Percentiles rank a stretch among this genome's conserved stretches.
Conservation (phyloP, 225 moss, liverwort and hornwort species). For the Ulota crispa region DNA sequence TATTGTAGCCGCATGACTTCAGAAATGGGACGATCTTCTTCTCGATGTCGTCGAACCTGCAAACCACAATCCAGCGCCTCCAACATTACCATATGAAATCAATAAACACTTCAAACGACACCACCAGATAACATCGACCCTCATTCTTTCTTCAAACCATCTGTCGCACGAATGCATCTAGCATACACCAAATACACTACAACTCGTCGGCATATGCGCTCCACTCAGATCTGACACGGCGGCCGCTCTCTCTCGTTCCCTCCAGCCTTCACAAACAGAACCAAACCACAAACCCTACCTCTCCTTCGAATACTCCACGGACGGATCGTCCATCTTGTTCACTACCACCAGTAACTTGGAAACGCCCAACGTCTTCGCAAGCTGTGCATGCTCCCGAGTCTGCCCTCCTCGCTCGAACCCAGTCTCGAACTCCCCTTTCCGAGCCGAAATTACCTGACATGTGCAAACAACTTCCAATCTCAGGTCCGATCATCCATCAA, state of each 20-base stretch:
- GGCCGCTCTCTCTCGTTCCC: too few species aligned
- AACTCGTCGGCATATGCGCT: too few species aligned
- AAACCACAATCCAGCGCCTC: conserved; percentile 3
- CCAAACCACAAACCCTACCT: conserved; percentile 31
- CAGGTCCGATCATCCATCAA: too few species aligned
- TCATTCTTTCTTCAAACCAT: too few species aligned
- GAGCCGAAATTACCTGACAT: conserved; percentile 72
- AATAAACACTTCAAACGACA: too few species aligned
- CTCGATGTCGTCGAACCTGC: conserved; percentile 91
- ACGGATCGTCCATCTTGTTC: conserved; percentile 90
- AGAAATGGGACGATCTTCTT: conserved; percentile 90
- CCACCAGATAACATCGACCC: too few species aligned
- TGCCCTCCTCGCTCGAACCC: conserved; percentile 94
- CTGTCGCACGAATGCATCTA: too few species aligned
- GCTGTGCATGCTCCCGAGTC: conserved; percentile 88
- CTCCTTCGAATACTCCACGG: conserved; percentile 77
- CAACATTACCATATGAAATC: background rate
- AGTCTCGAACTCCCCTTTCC: conserved; percentile 92
- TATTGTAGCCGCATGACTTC: conserved; percentile 83
- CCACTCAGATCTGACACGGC: too few species aligned
- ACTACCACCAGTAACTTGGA: conserved; percentile 86
- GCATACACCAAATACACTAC: too few species aligned
- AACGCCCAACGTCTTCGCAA: conserved; percentile 86
- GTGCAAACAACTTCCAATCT: background rate
- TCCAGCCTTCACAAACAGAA: too few species aligned